These are phyloP conservation scores for Fusarium sp. DNA, from an alignment of 2,329 filamentous ascomycete genomes.

Conservation along the genomic window DNA sequence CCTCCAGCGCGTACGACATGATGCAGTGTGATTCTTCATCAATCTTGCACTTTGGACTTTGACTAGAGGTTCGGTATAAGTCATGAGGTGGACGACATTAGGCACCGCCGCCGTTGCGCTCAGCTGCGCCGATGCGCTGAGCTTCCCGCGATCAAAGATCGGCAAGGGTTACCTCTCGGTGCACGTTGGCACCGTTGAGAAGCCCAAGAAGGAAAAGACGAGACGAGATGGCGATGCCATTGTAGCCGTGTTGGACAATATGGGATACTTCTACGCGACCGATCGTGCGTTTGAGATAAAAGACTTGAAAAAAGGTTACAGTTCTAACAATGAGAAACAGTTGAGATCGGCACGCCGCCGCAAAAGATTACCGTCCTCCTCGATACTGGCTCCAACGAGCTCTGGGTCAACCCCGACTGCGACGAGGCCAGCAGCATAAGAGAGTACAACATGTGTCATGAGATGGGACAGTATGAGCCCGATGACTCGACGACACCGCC, in stretches of 20 bases:
- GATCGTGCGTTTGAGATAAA: slow-evolving; percentile 46
- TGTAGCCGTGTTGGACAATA: slow-evolving; percentile 50
- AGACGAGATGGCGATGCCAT: slow-evolving; percentile 42
- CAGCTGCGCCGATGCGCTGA: slow-evolving; percentile 27
- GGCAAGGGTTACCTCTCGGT: slow-evolving; percentile 54
- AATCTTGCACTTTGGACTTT: not conserved
- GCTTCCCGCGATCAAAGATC: slow-evolving; percentile 45
- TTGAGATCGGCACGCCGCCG: slow-evolving; percentile 56
- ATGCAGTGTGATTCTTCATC: not conserved
- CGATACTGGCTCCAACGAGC: slow-evolving; percentile 65
- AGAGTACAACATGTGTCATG: slow-evolving; percentile 52
- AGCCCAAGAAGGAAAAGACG: slow-evolving; percentile 39
- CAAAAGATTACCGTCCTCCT: slow-evolving; percentile 61
- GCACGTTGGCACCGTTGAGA: slow-evolving; percentile 49
- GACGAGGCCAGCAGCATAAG: slow-evolving; percentile 49
- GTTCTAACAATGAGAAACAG: slow-evolving; percentile 50
- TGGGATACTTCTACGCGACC: slow-evolving; percentile 54
- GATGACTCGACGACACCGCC: slow-evolving; percentile 54
- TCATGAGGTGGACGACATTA: slow-evolving; percentile 44
- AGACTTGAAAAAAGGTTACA: not conserved
- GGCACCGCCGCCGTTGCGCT: slow-evolving; percentile 28
- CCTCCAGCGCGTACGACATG: not conserved
- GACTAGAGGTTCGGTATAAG: not conserved
- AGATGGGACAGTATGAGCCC: slow-evolving; percentile 60
- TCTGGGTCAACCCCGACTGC: slow-evolving; percentile 68